Evolutionary conservation across 805 yeast species (phyloP).

Genomic region (Hanseniaspora vineae): DNA sequence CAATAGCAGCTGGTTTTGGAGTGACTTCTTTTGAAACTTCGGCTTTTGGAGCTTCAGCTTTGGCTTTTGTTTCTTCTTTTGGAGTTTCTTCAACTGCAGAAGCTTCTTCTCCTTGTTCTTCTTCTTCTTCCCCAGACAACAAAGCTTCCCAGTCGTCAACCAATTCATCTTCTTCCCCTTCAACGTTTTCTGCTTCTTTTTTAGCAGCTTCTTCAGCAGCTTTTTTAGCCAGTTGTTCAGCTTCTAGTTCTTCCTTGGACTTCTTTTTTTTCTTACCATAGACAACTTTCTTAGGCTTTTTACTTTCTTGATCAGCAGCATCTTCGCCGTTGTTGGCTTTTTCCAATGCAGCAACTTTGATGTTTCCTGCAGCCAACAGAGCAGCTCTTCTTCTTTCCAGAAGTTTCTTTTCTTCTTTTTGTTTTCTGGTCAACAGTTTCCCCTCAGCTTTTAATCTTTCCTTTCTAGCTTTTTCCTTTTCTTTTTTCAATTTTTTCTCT

Average conservation of each 20-base stretch:
- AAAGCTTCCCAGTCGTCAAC: constrained; percentile 81
- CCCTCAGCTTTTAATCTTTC: constrained; percentile 96
- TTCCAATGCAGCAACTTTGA: constrained; percentile 62
- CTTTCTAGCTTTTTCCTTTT: constrained; percentile 71
- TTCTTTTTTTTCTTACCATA: constrained; percentile 61
- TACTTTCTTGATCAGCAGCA: constrained; percentile 6
- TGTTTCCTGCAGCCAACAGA: constrained; percentile 59
- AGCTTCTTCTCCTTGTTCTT: constrained; percentile 40
- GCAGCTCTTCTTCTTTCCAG: constrained; percentile 85
- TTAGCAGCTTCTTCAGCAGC: constrained; percentile 17
- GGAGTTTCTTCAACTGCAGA: constrained; percentile 8
- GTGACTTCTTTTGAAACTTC: constrained; percentile 22
- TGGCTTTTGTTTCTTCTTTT: background rate
- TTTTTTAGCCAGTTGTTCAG: constrained; percentile 15
- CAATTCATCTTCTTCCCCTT: constrained; percentile 34
- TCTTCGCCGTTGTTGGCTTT: constrained; percentile 15
- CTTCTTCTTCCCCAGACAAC: constrained; percentile 48
- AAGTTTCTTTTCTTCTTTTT: constrained; percentile 79
- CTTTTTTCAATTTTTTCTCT: constrained; percentile 58
- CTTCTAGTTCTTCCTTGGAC: constrained; percentile 14
- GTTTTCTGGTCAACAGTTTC: constrained; percentile 83
- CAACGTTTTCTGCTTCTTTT: constrained; percentile 12
- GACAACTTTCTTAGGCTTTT: constrained; percentile 53
- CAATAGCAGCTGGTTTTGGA: constrained; percentile 1
- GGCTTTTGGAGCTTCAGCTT: constrained; percentile 21